Percentiles rank a stretch among this genome's conserved stretches.
Conservation (phyloP, 192 early-diverging fungal genomes). For the Mortierella claussenii region DNA sequence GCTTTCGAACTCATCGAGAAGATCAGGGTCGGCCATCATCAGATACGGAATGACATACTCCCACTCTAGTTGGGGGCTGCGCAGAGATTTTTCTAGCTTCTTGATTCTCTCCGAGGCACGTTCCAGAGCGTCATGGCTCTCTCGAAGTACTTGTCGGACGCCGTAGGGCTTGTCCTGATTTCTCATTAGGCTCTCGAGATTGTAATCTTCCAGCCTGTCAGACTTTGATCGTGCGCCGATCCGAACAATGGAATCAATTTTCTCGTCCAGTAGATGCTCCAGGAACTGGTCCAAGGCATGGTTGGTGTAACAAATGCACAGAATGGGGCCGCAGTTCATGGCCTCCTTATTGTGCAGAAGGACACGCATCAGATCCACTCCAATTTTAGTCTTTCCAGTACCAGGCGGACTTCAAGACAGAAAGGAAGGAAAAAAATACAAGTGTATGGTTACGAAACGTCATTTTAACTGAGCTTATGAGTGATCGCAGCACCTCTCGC, state of each 20-base stretch:
- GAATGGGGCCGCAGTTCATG: slow-evolving; percentile 53
- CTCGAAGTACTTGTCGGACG: slow-evolving; percentile 12
- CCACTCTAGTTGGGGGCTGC: slow-evolving; percentile 9
- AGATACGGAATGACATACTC: slow-evolving; percentile 19
- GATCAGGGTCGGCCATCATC: background rate
- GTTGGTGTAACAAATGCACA: slow-evolving; percentile 68
- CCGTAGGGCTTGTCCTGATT: slow-evolving; percentile 13
- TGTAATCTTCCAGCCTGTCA: slow-evolving; percentile 32
- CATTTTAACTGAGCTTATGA: background rate
- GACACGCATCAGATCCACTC: slow-evolving; percentile 59
- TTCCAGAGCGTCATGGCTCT: background rate
- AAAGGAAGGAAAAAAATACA: background rate
- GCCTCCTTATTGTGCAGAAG: slow-evolving; percentile 41
- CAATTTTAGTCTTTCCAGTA: slow-evolving; percentile 63
- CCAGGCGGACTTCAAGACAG: slow-evolving; percentile 56
- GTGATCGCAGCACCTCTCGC: no score
- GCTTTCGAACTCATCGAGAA: slow-evolving; percentile 9
- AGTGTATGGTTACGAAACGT: background rate
- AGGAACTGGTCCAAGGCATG: slow-evolving; percentile 74
- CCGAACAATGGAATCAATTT: slow-evolving; percentile 55
- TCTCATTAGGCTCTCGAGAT: slow-evolving; percentile 24
- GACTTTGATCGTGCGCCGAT: slow-evolving; percentile 56
- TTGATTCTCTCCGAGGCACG: slow-evolving; percentile 7
- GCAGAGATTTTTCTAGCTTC: slow-evolving; percentile 19
- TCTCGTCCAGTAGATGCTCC: slow-evolving; percentile 59